Percentiles rank a stretch among this genome's conserved stretches.
Conservation (phyloP, 306 rosid species). For the Comarum palustre region DNA sequence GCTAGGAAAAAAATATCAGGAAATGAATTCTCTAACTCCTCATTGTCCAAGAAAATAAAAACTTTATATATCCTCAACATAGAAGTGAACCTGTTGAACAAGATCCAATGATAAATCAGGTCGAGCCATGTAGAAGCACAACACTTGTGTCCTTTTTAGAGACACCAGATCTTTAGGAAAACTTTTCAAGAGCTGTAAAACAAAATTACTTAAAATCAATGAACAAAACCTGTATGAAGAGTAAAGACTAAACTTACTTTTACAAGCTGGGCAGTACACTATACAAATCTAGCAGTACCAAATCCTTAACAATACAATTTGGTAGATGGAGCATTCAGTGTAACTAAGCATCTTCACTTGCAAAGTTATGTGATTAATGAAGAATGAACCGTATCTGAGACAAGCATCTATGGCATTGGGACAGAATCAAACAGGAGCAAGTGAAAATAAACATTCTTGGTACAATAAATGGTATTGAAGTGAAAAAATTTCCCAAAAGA, state of each 20-base stretch:
- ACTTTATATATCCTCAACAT: not conserved
- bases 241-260: not conserved
- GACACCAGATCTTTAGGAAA: constrained; percentile 80
- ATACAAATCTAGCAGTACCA: not conserved
- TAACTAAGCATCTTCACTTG: not conserved
- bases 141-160: constrained; percentile 72
- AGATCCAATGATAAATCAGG: constrained; percentile 58
- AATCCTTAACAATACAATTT: not conserved
- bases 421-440: not conserved
- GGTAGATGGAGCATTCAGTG: not conserved
- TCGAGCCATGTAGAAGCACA: constrained; percentile 72
- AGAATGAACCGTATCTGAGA: not conserved
- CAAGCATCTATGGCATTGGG: not conserved
- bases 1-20: not conserved
- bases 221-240: not conserved
- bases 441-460: not conserved
- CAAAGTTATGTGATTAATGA: not conserved
- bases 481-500: not conserved
- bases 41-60: constrained; percentile 5
- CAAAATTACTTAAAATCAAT: not conserved
- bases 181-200: constrained; percentile 58
- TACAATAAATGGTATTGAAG: not conserved
- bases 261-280: not conserved
- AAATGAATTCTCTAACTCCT: not conserved
- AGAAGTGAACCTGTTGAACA: constrained; percentile 60